Conservation (phyloP, 2,329 filamentous ascomycete genomes). For the Hymenoscyphus fraxineus region DNA sequence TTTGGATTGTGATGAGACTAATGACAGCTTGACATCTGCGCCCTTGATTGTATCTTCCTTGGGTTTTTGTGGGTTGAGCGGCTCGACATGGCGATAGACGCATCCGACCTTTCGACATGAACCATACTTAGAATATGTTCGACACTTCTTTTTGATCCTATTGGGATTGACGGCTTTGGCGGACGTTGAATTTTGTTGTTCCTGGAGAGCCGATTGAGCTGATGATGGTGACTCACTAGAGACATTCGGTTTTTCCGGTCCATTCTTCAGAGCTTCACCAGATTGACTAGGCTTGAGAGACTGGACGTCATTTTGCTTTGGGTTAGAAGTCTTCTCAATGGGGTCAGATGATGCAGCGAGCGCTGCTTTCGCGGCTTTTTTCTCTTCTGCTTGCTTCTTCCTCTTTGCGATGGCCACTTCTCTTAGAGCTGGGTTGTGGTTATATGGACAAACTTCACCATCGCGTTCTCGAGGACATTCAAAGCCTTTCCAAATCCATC, state of each 20-base stretch:
- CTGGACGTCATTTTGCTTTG: neutral
- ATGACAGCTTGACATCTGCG: neutral
- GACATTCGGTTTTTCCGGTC: neutral
- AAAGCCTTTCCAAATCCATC: neutral
- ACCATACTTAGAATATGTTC: neutral
- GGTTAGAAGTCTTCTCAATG: neutral
- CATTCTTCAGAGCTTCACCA: neutral
- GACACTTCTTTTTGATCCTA: neutral
- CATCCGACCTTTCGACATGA: neutral
- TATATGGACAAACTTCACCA: neutral
- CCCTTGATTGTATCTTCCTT: neutral
- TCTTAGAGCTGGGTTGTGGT: neutral
- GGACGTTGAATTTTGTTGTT: neutral
- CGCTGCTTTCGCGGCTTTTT: neutral
- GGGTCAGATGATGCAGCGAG: neutral
- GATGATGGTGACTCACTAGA: neutral
- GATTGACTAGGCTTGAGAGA: neutral
- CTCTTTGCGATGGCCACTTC: neutral
- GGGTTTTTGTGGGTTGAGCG: neutral
- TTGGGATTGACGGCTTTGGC: neutral
- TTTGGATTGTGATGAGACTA: neutral
- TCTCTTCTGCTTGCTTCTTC: neutral
- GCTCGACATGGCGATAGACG: neutral
- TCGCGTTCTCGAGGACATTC: neutral
- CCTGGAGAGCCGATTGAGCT: neutral